These are phyloP conservation scores for Paxillus ammoniavirescens DNA, from an alignment of 768 basidiomycete genomes.

Conservation along the genomic window DNA sequence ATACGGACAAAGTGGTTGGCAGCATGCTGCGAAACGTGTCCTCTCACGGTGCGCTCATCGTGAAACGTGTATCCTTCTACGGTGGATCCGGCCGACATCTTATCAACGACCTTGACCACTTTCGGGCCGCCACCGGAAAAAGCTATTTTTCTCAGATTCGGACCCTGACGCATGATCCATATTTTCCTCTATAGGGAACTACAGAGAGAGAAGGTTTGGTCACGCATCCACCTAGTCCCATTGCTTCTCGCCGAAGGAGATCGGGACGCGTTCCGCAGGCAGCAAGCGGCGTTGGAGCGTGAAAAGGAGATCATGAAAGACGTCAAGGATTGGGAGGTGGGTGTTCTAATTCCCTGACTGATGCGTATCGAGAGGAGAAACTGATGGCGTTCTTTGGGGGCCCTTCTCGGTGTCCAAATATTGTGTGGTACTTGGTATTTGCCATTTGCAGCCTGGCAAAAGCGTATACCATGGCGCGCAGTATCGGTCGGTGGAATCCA, in stretches of 20 bases:
- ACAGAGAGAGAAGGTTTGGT: slow-evolving; percentile 91
- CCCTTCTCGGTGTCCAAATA: background rate
- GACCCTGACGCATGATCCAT: slow-evolving; percentile 26
- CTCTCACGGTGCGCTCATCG: slow-evolving; percentile 53
- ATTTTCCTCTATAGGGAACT: slow-evolving; percentile 70
- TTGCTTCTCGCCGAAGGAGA: slow-evolving; percentile 91
- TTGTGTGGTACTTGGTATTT: slow-evolving; percentile 9
- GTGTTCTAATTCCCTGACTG: slow-evolving; percentile 34
- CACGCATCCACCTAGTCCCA: slow-evolving; percentile 91
- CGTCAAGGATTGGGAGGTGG: slow-evolving; percentile 90
- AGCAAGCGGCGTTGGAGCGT: slow-evolving; percentile 70
- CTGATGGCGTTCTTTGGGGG: slow-evolving; percentile 9
- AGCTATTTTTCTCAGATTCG: slow-evolving; percentile 42
- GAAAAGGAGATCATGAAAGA: slow-evolving; percentile 95
- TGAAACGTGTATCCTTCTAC: slow-evolving; percentile 60
- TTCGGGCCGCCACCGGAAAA: slow-evolving; percentile 43
- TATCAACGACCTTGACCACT: slow-evolving; percentile 39
- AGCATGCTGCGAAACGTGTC: slow-evolving; percentile 72
- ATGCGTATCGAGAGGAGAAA: slow-evolving; percentile 19
- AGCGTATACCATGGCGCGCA: slow-evolving; percentile 80
- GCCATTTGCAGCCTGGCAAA: slow-evolving; percentile 66
- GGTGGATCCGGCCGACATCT: slow-evolving; percentile 46
- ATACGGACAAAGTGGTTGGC: slow-evolving; percentile 34
- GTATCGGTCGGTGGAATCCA: slow-evolving; percentile 57
- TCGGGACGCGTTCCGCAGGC: slow-evolving; percentile 81